Conservation (phyloP, 2,329 filamentous ascomycete species). For the Aspergillus sojae region DNA sequence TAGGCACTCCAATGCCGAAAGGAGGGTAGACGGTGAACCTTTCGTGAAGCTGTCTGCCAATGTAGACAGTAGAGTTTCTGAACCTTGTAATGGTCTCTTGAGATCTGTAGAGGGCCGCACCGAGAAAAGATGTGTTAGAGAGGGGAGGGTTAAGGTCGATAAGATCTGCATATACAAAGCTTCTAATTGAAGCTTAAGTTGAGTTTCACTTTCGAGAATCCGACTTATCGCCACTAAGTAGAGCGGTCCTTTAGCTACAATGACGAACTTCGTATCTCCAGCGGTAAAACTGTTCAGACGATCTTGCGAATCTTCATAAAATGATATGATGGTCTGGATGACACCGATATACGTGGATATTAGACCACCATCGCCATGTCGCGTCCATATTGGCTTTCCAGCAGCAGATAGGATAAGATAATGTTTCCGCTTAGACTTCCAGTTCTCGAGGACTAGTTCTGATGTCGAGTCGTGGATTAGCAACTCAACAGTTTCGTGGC, state of each 20-base stretch:
- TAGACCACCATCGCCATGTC: conserved; percentile 85
- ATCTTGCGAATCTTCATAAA: conserved; percentile 82
- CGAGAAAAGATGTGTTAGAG: conserved; percentile 81
- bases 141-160: conserved; percentile 89
- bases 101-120: conserved; percentile 93
- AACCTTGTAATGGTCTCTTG: conserved; percentile 84
- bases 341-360: conserved; percentile 95
- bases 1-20: conserved; percentile 92
- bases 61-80: conserved; percentile 86
- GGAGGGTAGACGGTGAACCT: conserved; percentile 83
- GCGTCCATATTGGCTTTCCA: conserved; percentile 95
- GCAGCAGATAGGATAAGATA: conserved; percentile 95
- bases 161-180: conserved; percentile 98
- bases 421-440: conserved; percentile 94
- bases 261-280: conserved; percentile 81
- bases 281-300: conserved; percentile 81
- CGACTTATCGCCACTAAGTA: conserved; percentile 93
- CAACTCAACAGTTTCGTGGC: not conserved
- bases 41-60: conserved; percentile 92
- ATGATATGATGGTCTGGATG: conserved; percentile 96
- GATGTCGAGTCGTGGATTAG: conserved; percentile 13
- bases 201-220: conserved; percentile 86
- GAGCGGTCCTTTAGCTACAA: conserved; percentile 80
- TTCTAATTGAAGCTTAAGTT: conserved; percentile 84
- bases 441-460: conserved; percentile 64